These are phyloP conservation scores for Chlamydomonas eustigma DNA, from an alignment of 139 green algal species.

Conservation along the genomic window DNA sequence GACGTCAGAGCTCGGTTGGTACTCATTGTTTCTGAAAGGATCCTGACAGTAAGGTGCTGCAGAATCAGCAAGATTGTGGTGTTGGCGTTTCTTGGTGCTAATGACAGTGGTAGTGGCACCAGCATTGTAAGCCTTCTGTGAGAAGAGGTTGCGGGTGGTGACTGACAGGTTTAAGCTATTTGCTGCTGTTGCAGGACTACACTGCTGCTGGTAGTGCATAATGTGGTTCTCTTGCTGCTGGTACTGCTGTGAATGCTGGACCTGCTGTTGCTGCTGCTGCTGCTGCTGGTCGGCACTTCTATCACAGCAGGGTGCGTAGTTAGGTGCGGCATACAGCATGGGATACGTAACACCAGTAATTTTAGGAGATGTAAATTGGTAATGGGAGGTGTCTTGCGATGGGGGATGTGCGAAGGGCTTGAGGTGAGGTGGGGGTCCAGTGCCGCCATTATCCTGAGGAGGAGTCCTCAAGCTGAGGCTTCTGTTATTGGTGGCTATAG, in stretches of 20 bases:
- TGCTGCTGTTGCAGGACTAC: slow-evolving; percentile 3
- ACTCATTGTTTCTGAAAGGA: too few species aligned
- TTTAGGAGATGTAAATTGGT: too few species aligned
- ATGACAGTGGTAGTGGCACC: too few species aligned
- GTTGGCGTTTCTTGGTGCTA: too few species aligned
- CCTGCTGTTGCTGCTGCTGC: slow-evolving; percentile 3
- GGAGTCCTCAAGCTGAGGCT: not conserved
- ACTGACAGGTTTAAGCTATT: not conserved
- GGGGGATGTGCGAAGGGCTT: not conserved
- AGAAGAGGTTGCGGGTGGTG: not conserved
- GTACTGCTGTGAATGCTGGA: not conserved
- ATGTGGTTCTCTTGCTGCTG: not conserved
- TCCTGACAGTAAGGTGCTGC: too few species aligned
- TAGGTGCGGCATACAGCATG: not conserved
- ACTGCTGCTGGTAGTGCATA: not conserved
- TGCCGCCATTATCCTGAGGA: not conserved
- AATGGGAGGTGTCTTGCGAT: too few species aligned
- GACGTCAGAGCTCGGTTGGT: too few species aligned
- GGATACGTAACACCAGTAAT: too few species aligned
- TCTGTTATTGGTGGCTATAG: not conserved
- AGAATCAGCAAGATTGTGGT: too few species aligned
- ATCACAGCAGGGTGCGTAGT: not conserved
- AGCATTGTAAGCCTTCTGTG: not conserved
- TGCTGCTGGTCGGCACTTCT: slow-evolving; percentile 9
- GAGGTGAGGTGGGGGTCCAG: not conserved